Evolutionary conservation across 257 asterid genomes (phyloP).

Genomic region (Solanum rostratum): DNA sequence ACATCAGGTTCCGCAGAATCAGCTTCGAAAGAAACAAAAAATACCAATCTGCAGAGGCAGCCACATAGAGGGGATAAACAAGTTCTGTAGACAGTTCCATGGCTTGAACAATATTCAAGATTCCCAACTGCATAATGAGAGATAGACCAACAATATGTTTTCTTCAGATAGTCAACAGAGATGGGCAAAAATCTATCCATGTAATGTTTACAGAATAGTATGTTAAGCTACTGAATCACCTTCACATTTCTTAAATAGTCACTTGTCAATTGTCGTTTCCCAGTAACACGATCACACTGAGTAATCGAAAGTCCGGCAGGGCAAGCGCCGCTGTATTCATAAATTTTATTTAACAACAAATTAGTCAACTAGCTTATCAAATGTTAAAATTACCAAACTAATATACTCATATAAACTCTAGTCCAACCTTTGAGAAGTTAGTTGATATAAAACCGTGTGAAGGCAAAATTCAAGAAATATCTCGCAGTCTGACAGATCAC

Average conservation of each 20-base stretch:
- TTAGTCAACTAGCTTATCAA: not conserved
- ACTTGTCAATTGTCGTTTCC: conserved; percentile 47
- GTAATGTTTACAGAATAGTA: not conserved
- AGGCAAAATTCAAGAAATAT: conserved; percentile 86
- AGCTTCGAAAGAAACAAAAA: not conserved
- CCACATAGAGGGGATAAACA: conserved; percentile 70
- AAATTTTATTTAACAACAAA: conserved; percentile 17
- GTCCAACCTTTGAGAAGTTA: conserved; percentile 61
- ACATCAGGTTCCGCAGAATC: not conserved
- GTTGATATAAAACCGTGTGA: conserved; percentile 72
- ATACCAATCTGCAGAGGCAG: conserved; percentile 84
- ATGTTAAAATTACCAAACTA: not conserved
- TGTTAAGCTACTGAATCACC: conserved; percentile 25
- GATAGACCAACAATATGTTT: not conserved
- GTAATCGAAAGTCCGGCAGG: conserved; percentile 76
- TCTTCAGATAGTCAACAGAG: not conserved
- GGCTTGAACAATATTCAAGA: conserved; percentile 63
- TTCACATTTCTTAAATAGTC: conserved; percentile 51
- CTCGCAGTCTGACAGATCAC: conserved; percentile 53
- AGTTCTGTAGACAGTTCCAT: conserved; percentile 72
- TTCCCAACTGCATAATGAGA: conserved; percentile 52
- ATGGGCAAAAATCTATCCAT: not conserved
- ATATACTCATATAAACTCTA: not conserved
- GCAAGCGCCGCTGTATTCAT: conserved; percentile 44
- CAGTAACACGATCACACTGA: conserved; percentile 78